phyloP scores from a whole-genome alignment of 2,329 filamentous ascomycete genomes.

The Trichoderma endophyticum region DNA sequence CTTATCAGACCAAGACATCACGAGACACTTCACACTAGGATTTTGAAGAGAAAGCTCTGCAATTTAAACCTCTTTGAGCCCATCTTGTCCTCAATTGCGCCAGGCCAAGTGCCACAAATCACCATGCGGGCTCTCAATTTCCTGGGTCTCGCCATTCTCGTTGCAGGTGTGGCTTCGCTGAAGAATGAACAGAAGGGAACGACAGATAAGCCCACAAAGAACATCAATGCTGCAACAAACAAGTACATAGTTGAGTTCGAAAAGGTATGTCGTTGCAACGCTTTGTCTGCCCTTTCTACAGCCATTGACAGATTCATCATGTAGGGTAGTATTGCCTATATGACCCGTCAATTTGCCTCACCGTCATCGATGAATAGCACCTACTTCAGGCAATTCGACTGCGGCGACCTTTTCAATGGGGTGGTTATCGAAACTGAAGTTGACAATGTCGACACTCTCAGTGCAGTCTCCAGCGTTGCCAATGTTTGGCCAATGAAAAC shows the following conservation, averaged over 20 bases:
- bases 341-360: slow-evolving; percentile 26
- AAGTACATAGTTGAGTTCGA: slow-evolving; percentile 28
- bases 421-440: slow-evolving; percentile 32
- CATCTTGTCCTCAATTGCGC: neutral
- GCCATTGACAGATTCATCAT: neutral
- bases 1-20: neutral
- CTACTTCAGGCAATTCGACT: slow-evolving; percentile 32
- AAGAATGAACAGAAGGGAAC: neutral
- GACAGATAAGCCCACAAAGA: neutral
- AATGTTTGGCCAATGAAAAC: slow-evolving; percentile 38
- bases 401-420: slow-evolving; percentile 36
- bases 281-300: neutral
- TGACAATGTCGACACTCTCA: slow-evolving; percentile 34
- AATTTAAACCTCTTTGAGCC: neutral
- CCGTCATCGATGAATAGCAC: slow-evolving; percentile 4
- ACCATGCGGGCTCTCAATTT: slow-evolving; percentile 4
- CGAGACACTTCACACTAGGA: neutral
- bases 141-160: neutral
- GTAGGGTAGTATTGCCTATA: slow-evolving; percentile 6
- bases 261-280: slow-evolving; percentile 10
- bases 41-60: neutral
- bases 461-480: slow-evolving; percentile 32
- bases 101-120: neutral
- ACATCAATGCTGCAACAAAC: slow-evolving; percentile 20
- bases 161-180: neutral